Evolutionary conservation across 2,329 filamentous ascomycete genomes (phyloP), one percentile per base, ranked within the genome.

Genomic region (Graphilbum fragrans): DNA sequence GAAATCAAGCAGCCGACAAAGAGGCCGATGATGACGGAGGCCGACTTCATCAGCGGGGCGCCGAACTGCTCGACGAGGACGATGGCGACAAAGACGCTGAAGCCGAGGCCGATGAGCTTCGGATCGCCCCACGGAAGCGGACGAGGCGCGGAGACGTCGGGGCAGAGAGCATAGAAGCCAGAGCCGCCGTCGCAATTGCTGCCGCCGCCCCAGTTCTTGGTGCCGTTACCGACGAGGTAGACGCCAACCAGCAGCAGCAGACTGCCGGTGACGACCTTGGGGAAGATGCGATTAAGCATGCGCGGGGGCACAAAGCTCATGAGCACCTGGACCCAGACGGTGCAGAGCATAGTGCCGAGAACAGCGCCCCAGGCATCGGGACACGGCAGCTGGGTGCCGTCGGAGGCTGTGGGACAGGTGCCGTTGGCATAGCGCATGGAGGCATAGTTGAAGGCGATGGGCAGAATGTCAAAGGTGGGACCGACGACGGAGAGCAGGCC

Each of bases 11-110:
- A 87, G 12, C 70, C 57, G 52, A 78, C 66, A 0, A 86, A 67
- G 2, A 88, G 67, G 14, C 84, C 83, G 42, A 86, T 66, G 33
- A 87, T 74, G 22, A 90, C 83, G 29, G 79, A 77, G 9, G 76
- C 80, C 4, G 78, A 83, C 54, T 87, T 87, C 81, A 90, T 87
- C 49, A 92, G 81, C 0, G 85, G 84, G 0, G 82, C 73, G 2
- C 85, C 85, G 51, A 87, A 86, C 14, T 82, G 74, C 58, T 92
- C 85, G 54, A 81, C 84, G 14, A 88, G 54, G 44, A 90, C 79
- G 53, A 90, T 90, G 19, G 80, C 81, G 23, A 82, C 50, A 54
- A 90, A 90, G 32, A 87, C 84, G 34, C 77, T 77, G 8, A 31
- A 31, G 29, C 29, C 85, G 2, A 92, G 71, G 12, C 70, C 58